These are phyloP conservation scores for Candida tibetensis DNA, from an alignment of 805 yeast species.

Conservation along the genomic window DNA sequence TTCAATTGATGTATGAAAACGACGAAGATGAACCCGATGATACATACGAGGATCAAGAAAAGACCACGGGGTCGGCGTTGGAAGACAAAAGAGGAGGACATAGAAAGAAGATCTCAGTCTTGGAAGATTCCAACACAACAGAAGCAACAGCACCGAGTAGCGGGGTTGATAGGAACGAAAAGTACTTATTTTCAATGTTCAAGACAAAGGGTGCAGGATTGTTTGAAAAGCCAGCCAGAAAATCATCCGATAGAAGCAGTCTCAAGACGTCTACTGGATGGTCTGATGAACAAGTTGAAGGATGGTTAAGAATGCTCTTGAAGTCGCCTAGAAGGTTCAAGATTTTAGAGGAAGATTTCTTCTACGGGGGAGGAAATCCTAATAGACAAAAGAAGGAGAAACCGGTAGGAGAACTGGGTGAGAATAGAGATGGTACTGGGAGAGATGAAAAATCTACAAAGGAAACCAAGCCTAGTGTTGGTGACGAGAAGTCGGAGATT, in stretches of 20 bases:
- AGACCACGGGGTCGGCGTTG: slow-evolving; percentile 29
- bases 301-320: slow-evolving; percentile 80
- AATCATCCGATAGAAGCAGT: slow-evolving; percentile 47
- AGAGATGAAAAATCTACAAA: background rate
- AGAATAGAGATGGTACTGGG: background rate
- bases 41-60: slow-evolving; percentile 58
- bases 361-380: slow-evolving; percentile 20
- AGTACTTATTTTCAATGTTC: slow-evolving; percentile 53
- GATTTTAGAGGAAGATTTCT: slow-evolving; percentile 58
- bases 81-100: slow-evolving; percentile 13
- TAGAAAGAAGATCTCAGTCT: slow-evolving; percentile 26
- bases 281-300: slow-evolving; percentile 91
- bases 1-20: slow-evolving; percentile 61
- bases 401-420: background rate
- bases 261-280: slow-evolving; percentile 56
- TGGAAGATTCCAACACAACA: slow-evolving; percentile 20
- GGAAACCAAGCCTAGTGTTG: background rate
- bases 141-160: slow-evolving; percentile 7
- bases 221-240: slow-evolving; percentile 48
- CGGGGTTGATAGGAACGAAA: slow-evolving; percentile 48
- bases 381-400: slow-evolving; percentile 9
- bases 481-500: slow-evolving; percentile 3
- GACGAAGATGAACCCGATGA: slow-evolving; percentile 90
- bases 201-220: slow-evolving; percentile 44
- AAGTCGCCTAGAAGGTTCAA: slow-evolving; percentile 62